phyloP scores from a whole-genome alignment of 1,284 basidiomycete species.

The Marasmius fiardii region DNA sequence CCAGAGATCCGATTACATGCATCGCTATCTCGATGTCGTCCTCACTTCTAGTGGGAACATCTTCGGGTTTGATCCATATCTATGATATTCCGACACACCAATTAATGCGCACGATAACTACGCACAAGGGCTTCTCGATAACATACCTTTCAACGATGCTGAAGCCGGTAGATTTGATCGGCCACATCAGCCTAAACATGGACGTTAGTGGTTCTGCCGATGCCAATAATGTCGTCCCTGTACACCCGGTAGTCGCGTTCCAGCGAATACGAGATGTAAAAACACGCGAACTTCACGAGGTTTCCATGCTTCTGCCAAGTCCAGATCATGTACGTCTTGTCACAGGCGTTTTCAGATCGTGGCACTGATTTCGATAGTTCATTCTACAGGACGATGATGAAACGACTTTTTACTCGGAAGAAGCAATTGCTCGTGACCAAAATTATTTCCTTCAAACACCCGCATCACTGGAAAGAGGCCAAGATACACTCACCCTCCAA shows the following conservation, averaged over 20 bases:
- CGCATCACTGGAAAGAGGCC: conserved; percentile 22
- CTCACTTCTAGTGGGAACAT: conserved; percentile 73
- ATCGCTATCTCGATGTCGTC: conserved; percentile 76
- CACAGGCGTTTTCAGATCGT: not conserved
- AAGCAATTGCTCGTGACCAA: conserved; percentile 60
- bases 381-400: conserved; percentile 27
- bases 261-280: conserved; percentile 69
- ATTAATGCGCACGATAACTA: conserved; percentile 74
- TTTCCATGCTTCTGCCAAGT: conserved; percentile 55
- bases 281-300: conserved; percentile 64
- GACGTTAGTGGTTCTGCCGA: conserved; percentile 41
- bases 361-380: not conserved
- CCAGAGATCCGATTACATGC: conserved; percentile 63
- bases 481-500: conserved; percentile 39
- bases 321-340: conserved; percentile 34
- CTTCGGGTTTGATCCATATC: conserved; percentile 71
- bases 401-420: conserved; percentile 36
- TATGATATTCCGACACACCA: conserved; percentile 92
- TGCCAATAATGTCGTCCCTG: conserved; percentile 55
- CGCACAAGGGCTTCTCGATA: conserved; percentile 72
- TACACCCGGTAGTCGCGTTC: conserved; percentile 65
- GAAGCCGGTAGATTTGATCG: conserved; percentile 80
- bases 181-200: conserved; percentile 61
- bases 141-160: conserved; percentile 74
- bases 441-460: conserved; percentile 52